Percentiles rank a stretch among this genome's conserved stretches.
These are phyloP conservation scores for Sporothrix protearum DNA, from an alignment of 2,329 filamentous ascomycete genomes.

Conservation along the genomic window DNA sequence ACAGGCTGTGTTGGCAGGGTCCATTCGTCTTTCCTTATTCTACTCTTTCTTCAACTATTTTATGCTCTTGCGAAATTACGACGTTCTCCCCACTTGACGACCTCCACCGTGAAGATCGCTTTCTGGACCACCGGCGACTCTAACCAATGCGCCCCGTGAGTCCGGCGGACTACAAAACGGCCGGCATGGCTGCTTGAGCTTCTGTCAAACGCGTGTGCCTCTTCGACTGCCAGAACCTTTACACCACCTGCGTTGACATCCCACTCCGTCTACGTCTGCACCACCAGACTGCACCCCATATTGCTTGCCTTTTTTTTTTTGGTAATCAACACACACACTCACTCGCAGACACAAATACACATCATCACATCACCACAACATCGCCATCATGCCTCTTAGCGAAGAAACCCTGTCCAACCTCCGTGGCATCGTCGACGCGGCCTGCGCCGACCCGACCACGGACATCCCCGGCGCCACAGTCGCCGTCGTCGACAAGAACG, in stretches of 20 bases:
- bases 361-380: neutral
- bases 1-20: neutral
- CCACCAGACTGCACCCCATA: neutral
- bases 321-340: neutral
- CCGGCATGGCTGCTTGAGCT: slow-evolving; percentile 3
- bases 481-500: slow-evolving; percentile 46
- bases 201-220: neutral
- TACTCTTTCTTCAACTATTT: neutral
- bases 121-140: neutral
- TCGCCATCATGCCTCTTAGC: slow-evolving; percentile 26
- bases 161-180: slow-evolving; percentile 11
- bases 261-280: neutral
- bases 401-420: slow-evolving; percentile 27
- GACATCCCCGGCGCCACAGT: slow-evolving; percentile 46
- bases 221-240: neutral
- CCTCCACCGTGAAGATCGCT: neutral
- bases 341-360: neutral
- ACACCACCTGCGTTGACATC: neutral
- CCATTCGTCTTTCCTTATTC: neutral
- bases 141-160: neutral
- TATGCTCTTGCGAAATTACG: neutral
- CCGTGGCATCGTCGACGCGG: slow-evolving; percentile 38
- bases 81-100: neutral
- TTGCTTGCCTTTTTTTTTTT: neutral
- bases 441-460: slow-evolving; percentile 37